Base-by-base conservation (phyloP, 352 stramenopile genomes). In the Hyaloperonospora brassicae region DNA sequence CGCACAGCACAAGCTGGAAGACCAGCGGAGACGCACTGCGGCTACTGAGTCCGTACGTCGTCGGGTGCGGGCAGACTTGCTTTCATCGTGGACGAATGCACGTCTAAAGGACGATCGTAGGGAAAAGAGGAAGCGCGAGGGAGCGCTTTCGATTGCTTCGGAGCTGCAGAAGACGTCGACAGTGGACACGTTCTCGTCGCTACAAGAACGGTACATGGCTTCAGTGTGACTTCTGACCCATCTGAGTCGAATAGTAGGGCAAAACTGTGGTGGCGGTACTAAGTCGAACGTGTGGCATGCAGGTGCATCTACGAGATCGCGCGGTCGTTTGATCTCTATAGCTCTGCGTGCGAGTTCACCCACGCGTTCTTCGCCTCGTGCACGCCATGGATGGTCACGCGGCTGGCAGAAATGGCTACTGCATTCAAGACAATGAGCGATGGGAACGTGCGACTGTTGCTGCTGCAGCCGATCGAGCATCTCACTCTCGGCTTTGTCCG, bases 371-470 rank as follows among this genome's bases (percentile, higher is more conserved):
- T 88, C 35, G 48, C 61, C 2, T 79, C 71, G 0, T 84, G 88
- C 22, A 77, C 87, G 66, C 77, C 77, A 11, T 90, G 79, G 79
- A 90, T 90, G 79, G 60, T 90, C 44, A 82, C 77, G 7, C 66
- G 69, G 27, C 49, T 90, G 7, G 72, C 79, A 17, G 72, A 79
- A 45, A 50, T 90, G 9, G 69, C 77, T 10, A 84, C 76, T 0
- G 75, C 79, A 6, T 80, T 85, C 64, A 84, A 88, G 60, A 88
- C 79, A 1, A 71, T 90, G 61, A 79, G 55, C 12, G 77, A 88
- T 24, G 62, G 67, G 39, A 90, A 87, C 52, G 76, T 85, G 10
- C 61, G 58, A 13, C 55, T 90, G 31, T 55, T 90, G 40, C 51
- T 90, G 14, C 59, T 77, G 24, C 77, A 86, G 53, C 61, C 64